A percentile compares a stretch with the other conserved stretches of the same genome.
Conservation (phyloP, 2,329 filamentous ascomycete genomes). For the Nothophaeocryptopus gaeumannii region DNA sequence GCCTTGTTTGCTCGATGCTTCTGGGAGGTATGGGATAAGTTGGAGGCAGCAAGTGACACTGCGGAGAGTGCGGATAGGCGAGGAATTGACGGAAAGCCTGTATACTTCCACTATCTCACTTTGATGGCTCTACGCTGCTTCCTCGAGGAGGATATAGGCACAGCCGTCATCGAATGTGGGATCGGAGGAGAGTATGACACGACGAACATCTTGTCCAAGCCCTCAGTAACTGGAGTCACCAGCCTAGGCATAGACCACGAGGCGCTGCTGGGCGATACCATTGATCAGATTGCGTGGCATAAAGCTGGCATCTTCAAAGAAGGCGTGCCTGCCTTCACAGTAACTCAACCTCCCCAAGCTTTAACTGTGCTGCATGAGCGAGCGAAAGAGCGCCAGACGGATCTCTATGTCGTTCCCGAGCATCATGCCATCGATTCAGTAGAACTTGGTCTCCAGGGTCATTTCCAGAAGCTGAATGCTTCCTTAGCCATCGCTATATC, state of each 20-base stretch:
- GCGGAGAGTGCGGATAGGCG: constrained; percentile 51
- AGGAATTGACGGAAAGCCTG: constrained; percentile 66
- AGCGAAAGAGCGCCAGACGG: constrained; percentile 50
- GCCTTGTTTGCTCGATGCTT: constrained; percentile 72
- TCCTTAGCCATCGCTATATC: constrained; percentile 60
- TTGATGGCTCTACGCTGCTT: constrained; percentile 86
- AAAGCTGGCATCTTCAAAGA: constrained; percentile 83
- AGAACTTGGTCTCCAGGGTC: constrained; percentile 58
- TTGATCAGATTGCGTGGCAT: constrained; percentile 85
- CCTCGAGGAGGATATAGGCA: constrained; percentile 68
- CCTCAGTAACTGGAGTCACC: constrained; percentile 70
- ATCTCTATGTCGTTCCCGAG: constrained; percentile 48
- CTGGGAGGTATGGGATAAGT: constrained; percentile 76
- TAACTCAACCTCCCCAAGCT: constrained; percentile 55
- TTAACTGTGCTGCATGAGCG: constrained; percentile 56
- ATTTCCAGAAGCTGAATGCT: constrained; percentile 63
- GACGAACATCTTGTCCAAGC: constrained; percentile 76
- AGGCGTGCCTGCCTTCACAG: constrained; percentile 62
- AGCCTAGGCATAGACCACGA: constrained; percentile 84
- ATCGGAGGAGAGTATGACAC: constrained; percentile 92
- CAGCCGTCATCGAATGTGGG: constrained; percentile 85
- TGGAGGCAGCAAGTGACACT: constrained; percentile 54
- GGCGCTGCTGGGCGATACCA: constrained; percentile 72
- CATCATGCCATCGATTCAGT: constrained; percentile 50
- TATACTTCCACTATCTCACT: constrained; percentile 90